Conservation (phyloP, 139 green algal species). For the Mesotaenium endlicherianum region DNA sequence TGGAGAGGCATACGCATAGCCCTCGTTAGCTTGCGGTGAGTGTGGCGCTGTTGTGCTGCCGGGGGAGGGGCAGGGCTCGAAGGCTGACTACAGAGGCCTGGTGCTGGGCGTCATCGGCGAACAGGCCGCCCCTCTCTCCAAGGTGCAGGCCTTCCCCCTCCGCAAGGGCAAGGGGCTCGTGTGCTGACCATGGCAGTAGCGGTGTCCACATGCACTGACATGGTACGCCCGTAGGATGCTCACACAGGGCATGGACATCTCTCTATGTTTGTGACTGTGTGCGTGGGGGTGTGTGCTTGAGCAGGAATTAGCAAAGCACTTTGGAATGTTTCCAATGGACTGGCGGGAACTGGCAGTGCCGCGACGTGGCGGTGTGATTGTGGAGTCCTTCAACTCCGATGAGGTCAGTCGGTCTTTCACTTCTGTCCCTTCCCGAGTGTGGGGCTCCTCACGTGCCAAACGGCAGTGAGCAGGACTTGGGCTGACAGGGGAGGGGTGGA, state of each 20-base stretch:
- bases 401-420: conserved; percentile 27
- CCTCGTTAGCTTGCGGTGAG: neutral
- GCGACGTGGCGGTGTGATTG: conserved; percentile 51
- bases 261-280: too few species aligned
- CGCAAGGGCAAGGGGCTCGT: too few species aligned
- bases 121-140: conserved; percentile 36
- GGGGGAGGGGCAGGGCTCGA: conserved; percentile 7
- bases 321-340: conserved; percentile 57
- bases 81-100: conserved; percentile 23
- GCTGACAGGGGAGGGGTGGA: neutral
- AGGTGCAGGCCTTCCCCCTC: too few species aligned
- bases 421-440: neutral
- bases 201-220: too few species aligned
- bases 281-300: too few species aligned
- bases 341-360: conserved; percentile 55
- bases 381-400: conserved; percentile 60
- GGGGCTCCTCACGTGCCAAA: neutral
- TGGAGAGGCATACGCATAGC: too few species aligned
- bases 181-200: too few species aligned
- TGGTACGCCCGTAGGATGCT: too few species aligned
- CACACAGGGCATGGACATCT: too few species aligned
- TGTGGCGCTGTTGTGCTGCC: neutral
- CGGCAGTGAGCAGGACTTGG: neutral
- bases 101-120: conserved; percentile 56
- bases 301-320: conserved; percentile 46